phyloP scores from a whole-genome alignment of 108 stramenopile species.

The Ochromonas danica region DNA sequence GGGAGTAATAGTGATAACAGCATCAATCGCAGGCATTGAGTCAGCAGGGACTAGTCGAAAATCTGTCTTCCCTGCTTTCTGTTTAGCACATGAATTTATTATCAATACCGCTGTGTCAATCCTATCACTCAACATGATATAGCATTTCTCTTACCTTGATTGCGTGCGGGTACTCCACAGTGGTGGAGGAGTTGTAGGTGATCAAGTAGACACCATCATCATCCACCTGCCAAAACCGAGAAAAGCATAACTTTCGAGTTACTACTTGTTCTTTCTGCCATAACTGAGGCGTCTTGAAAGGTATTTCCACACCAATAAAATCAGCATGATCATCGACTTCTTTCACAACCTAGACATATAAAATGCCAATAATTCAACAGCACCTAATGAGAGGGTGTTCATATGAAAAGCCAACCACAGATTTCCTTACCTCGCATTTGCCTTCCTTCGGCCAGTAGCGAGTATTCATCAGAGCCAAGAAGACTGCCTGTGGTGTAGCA shows the following conservation, averaged over 20 bases:
- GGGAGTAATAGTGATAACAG: constrained; percentile 17
- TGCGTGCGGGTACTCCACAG: not conserved
- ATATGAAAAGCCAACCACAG: no score
- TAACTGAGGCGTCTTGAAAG: not conserved
- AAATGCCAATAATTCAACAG: not conserved
- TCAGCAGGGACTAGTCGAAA: not conserved
- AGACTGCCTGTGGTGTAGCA: not conserved
- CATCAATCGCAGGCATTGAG: not conserved
- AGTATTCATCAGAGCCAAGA: constrained; percentile 18
- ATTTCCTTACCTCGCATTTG: not conserved
- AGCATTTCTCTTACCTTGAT: not conserved
- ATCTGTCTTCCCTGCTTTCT: not conserved
- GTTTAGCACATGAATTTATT: not conserved
- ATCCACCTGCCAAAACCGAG: constrained; percentile 25
- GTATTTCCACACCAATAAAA: constrained; percentile 13
- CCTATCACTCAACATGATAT: not conserved
- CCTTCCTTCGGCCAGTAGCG: not conserved
- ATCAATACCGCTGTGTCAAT: not conserved
- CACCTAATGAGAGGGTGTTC: no score
- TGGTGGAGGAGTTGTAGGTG: not conserved
- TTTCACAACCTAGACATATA: not conserved
- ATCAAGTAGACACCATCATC: constrained; percentile 29
- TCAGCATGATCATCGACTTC: constrained; percentile 31
- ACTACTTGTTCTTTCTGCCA: not conserved
- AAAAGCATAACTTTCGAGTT: constrained; percentile 1